phyloP scores from a whole-genome alignment of 176 grass and related monocot species.

The Rhynchospora breviuscula region DNA sequence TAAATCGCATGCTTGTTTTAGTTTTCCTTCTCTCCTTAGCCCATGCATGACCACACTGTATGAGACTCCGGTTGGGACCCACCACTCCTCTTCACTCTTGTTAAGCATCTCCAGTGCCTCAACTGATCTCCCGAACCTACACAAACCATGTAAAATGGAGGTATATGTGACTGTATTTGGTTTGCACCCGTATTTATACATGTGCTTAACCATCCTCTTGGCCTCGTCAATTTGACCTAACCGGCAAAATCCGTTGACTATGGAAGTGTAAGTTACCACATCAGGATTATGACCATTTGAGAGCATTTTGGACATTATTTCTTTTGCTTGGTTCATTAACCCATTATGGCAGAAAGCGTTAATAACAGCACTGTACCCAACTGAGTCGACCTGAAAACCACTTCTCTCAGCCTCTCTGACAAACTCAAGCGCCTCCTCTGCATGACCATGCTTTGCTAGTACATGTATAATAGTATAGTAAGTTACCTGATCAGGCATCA shows the following conservation, averaged over 20 bases:
- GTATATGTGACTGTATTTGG: constrained; percentile 92
- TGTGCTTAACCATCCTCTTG: constrained; percentile 70
- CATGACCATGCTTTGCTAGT: constrained; percentile 76
- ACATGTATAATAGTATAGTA: constrained; percentile 78
- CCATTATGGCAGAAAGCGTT: constrained; percentile 67
- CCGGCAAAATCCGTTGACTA: constrained; percentile 87
- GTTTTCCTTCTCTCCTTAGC: constrained; percentile 78
- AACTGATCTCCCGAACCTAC: constrained; percentile 58
- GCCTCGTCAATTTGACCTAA: constrained; percentile 69
- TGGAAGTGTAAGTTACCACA: constrained; percentile 83
- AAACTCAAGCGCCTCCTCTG: constrained; percentile 72
- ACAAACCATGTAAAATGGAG: constrained; percentile 77
- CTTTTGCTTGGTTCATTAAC: constrained; percentile 72
- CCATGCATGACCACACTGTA: constrained; percentile 93
- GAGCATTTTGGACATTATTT: constrained; percentile 66
- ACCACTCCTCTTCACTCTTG: constrained; percentile 78
- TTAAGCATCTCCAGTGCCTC: constrained; percentile 84
- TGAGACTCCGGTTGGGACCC: constrained; percentile 73
- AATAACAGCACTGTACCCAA: constrained; percentile 73
- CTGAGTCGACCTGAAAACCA: constrained; percentile 58
- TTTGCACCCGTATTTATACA: constrained; percentile 69
- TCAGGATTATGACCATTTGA: constrained; percentile 65
- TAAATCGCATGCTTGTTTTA: constrained; percentile 75
- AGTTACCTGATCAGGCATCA: constrained; percentile 75
- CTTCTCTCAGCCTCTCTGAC: constrained; percentile 66